phyloP scores from a whole-genome alignment of 1,139 yeast species.

The Meyerozyma carpophila region DNA sequence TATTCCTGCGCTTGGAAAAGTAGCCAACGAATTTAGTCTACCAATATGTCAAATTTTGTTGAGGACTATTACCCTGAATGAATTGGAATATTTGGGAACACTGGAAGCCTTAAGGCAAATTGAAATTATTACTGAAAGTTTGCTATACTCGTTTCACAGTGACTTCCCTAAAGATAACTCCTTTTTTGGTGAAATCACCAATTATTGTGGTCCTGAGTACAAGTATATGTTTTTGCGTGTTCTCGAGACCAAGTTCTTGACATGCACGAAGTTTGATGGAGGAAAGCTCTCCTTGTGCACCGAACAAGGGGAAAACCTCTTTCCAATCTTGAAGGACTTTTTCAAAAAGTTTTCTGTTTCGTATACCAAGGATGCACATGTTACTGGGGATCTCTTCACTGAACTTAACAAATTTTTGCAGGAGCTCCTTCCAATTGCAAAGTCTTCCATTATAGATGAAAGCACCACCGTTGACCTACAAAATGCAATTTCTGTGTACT shows the following conservation, averaged over 20 bases:
- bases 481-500: slow-evolving; percentile 34
- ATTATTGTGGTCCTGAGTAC: slow-evolving; percentile 24
- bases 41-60: slow-evolving; percentile 47
- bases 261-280: slow-evolving; percentile 8
- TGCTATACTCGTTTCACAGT: slow-evolving; percentile 43
- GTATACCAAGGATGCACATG: slow-evolving; percentile 16
- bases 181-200: slow-evolving; percentile 39
- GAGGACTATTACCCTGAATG: slow-evolving; percentile 15
- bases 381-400: slow-evolving; percentile 16
- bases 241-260: slow-evolving; percentile 25
- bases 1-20: slow-evolving; percentile 16
- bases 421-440: slow-evolving; percentile 14
- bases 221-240: slow-evolving; percentile 23
- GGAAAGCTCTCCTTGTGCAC: slow-evolving; percentile 1
- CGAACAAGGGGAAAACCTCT: slow-evolving; percentile 8
- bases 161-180: slow-evolving; percentile 29
- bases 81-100: slow-evolving; percentile 9
- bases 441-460: slow-evolving; percentile 5
- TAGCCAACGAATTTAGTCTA: slow-evolving; percentile 46
- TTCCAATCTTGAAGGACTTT: slow-evolving; percentile 32
- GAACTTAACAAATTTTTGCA: slow-evolving; percentile 14
- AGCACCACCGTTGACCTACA: slow-evolving; percentile 10
- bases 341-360: slow-evolving; percentile 36
- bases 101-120: slow-evolving; percentile 11
- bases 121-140: slow-evolving; percentile 27